Percentiles rank a stretch among this genome's conserved stretches.
Conservation (phyloP, 345 rosid species). For the Salix purpurea region DNA sequence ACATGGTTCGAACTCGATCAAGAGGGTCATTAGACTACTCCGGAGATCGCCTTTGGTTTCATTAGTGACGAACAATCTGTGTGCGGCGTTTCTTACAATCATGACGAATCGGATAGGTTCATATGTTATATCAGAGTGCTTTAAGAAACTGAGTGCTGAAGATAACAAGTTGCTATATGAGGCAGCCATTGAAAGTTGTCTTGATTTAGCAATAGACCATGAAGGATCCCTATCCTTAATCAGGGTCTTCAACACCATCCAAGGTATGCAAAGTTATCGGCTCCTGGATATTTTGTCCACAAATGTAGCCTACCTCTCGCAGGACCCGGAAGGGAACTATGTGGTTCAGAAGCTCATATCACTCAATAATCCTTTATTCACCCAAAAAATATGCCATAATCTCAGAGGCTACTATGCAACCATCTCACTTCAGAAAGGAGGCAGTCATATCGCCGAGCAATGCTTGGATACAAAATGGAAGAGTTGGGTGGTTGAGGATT, state of each 20-base stretch:
- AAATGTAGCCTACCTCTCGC: conserved; percentile 14
- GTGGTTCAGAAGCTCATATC: conserved; percentile 25
- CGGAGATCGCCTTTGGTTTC: neutral
- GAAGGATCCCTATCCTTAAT: conserved; percentile 19
- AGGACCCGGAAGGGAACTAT: conserved; percentile 23
- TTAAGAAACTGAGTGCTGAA: neutral
- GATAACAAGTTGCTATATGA: conserved; percentile 5
- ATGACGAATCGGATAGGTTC: conserved; percentile 13
- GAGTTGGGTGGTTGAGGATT: conserved; percentile 1
- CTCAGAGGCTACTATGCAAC: conserved; percentile 11
- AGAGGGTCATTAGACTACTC: conserved; percentile 12
- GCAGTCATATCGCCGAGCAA: conserved; percentile 29
- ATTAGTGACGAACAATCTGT: neutral
- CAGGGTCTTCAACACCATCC: conserved; percentile 14
- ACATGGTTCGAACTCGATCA: conserved; percentile 18
- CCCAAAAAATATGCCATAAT: neutral
- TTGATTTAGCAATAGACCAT: conserved; percentile 13
- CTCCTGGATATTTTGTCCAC: conserved; percentile 6
- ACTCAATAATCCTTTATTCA: conserved; percentile 9
- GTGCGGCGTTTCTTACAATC: neutral
- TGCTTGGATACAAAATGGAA: conserved; percentile 7
- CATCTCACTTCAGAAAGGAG: conserved; percentile 24
- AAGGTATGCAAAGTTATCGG: neutral
- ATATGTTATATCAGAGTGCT: conserved; percentile 4
- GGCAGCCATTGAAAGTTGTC: conserved; percentile 10